Base-by-base conservation (phyloP, 805 yeast genomes). In the Metschnikowia kofuensis region DNA sequence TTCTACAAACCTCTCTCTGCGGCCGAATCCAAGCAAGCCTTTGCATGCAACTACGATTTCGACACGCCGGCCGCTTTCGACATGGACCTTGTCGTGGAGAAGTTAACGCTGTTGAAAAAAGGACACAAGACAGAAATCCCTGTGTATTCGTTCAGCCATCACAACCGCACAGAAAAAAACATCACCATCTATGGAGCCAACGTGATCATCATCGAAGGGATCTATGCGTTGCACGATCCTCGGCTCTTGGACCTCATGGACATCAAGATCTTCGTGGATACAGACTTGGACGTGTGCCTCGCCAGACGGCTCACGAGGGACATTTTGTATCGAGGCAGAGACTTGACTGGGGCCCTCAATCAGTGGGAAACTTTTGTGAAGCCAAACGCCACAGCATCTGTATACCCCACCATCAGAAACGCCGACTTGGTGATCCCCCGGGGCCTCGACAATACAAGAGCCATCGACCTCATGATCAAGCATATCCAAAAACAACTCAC, bases 331-430 rank as follows among this genome's bases (percentile, higher is more conserved):
- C 74, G 99, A 51, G 96, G 96, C 1, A 74, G 99, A 51, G 96
- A 91, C 58, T 70, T 91, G 34, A 74, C 69, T 5, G 96, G 96
- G 1, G 86, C 91, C 14, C 76, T 94, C 50, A 77, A 80, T 55
- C 99, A 94, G 62, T 94, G 98, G 98, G 84, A 87, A 54, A 67
- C 72, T 27, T 91, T 84, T 65, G 99, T 94, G 28, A 94, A 92
- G 65, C 99, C 99, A 7, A 89, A 89, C 64, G 90, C 95, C 8
- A 90, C 84, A 26, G 69, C 82, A 37, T 80, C 77, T 57, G 85
- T 92, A 13, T 78, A 76, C 45, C 94, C 95, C 1, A 86, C 95
- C 0, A 79, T 86, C 83, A 72, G 78, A 40, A 74, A 75, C 48
- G 96, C 98, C 0, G 96, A 94, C 64, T 77, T 92, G 50, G 83